phyloP scores from a whole-genome alignment of 1,284 basidiomycete genomes.

The Stereum hirsutum region DNA sequence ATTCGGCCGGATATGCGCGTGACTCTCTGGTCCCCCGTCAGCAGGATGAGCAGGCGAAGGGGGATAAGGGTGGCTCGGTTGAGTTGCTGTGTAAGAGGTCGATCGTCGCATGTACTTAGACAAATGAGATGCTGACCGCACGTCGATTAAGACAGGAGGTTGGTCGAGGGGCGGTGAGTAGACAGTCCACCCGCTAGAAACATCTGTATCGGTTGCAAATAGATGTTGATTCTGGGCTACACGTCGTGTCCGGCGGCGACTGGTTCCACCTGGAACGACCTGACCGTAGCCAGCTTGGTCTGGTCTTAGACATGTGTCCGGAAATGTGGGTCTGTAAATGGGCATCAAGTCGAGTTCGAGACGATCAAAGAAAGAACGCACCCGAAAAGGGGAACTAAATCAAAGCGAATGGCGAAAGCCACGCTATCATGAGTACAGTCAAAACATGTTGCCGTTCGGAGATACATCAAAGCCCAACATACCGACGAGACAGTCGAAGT shows the following conservation, averaged over 20 bases:
- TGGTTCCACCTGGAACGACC: constrained; percentile 56
- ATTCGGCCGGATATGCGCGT: constrained; percentile 5
- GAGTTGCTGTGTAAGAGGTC: not conserved
- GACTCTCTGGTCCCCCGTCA: constrained; percentile 7
- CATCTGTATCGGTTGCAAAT: constrained; percentile 2
- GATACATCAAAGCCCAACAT: constrained; percentile 17
- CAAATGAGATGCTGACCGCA: constrained; percentile 5
- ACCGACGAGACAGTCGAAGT: constrained; percentile 68
- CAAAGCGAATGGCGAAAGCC: constrained; percentile 82
- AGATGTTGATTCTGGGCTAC: constrained; percentile 19
- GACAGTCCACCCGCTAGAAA: constrained; percentile 13
- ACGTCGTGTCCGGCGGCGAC: constrained; percentile 53
- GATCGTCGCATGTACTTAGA: constrained; percentile 7
- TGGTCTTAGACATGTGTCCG: constrained; percentile 67
- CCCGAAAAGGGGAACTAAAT: constrained; percentile 79
- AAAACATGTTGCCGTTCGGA: too few relatives aligned
- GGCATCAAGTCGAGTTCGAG: constrained; percentile 7
- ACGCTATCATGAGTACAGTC: constrained; percentile 43
- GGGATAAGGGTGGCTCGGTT: constrained; percentile 3
- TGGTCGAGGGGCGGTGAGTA: too few relatives aligned
- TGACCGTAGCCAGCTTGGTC: constrained; percentile 79
- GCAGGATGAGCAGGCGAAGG: too few relatives aligned
- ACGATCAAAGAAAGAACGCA: constrained; percentile 21
- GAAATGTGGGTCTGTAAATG: constrained; percentile 48
- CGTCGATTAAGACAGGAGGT: too few relatives aligned